phyloP scores from a whole-genome alignment of 495 filamentous ascomycete species.

The Staphylotrichum longicolle region DNA sequence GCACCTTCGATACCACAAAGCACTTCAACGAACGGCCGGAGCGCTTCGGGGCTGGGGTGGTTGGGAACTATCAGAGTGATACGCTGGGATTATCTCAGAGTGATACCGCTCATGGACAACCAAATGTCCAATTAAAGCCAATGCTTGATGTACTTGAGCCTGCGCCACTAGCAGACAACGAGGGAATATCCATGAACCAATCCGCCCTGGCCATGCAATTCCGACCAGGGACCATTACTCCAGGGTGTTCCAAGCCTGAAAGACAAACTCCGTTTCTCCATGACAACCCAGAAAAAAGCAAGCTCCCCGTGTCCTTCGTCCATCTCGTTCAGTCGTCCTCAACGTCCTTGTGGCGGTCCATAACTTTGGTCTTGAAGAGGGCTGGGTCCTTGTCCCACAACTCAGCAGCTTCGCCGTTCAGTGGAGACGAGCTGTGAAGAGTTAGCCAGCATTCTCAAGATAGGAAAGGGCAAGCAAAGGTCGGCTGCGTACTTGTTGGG shows the following conservation, averaged over 20 bases:
- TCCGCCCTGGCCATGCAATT: conserved; percentile 36
- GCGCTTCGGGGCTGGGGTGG: conserved; percentile 18
- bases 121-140: conserved; percentile 31
- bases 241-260: conserved; percentile 24
- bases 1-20: conserved; percentile 36
- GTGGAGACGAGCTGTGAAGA: conserved; percentile 70
- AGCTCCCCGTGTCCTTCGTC: conserved; percentile 4
- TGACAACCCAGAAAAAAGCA: conserved; percentile 18
- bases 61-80: conserved; percentile 20
- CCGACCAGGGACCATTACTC: conserved; percentile 29
- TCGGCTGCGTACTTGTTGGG: conserved; percentile 77
- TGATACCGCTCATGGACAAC: conserved; percentile 36
- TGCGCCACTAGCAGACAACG: conserved; percentile 30
- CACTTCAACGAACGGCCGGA: conserved; percentile 23
- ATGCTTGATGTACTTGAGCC: conserved; percentile 34
- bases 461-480: neutral
- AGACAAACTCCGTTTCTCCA: conserved; percentile 44
- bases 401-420: conserved; percentile 95
- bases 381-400: conserved; percentile 88
- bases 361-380: conserved; percentile 77
- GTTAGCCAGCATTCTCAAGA: conserved; percentile 10
- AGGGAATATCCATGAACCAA: conserved; percentile 37
- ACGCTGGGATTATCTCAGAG: conserved; percentile 26
- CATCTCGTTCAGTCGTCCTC: conserved; percentile 50
- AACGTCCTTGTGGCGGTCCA: conserved; percentile 55